Evolutionary conservation across 164 flowering plant species (phyloP).

Genomic region (Stephania cephalantha): DNA sequence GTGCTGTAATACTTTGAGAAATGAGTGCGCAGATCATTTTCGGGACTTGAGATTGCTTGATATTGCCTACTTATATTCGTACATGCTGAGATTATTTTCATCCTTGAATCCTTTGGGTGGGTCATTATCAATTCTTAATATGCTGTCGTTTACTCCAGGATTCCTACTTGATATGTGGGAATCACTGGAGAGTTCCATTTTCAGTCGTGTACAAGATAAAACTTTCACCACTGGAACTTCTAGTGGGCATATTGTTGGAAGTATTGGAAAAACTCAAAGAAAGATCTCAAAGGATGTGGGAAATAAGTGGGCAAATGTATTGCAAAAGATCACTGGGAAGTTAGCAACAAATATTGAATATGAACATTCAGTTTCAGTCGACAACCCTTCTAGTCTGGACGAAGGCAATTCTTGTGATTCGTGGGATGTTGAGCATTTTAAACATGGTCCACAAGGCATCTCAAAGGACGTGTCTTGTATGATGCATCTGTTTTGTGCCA

Average conservation of each 20-base stretch:
- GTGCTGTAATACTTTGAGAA: conserved; percentile 9
- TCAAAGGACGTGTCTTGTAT: conserved; percentile 55
- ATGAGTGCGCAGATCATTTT: conserved; percentile 5
- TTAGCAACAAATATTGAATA: conserved; percentile 33
- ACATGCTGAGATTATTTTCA: conserved; percentile 69
- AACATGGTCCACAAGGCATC: conserved; percentile 59
- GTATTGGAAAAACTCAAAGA: conserved; percentile 39
- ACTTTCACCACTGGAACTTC: conserved; percentile 19
- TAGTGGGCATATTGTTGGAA: conserved; percentile 20
- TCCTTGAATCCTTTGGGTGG: conserved; percentile 50
- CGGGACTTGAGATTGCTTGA: conserved; percentile 48
- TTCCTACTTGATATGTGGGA: conserved; percentile 62
- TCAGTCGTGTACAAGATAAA: conserved; percentile 23
- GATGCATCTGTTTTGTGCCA: conserved; percentile 82
- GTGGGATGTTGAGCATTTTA: conserved; percentile 75
- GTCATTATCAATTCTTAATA: conserved; percentile 72
- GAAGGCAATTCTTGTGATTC: conserved; percentile 32
- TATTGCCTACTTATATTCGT: conserved; percentile 60
- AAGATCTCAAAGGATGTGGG: conserved; percentile 41
- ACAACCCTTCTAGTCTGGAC: conserved; percentile 14
- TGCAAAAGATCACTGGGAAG: conserved; percentile 71
- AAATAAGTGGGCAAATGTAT: conserved; percentile 61
- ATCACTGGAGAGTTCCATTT: conserved; percentile 48
- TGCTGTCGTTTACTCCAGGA: conserved; percentile 89
- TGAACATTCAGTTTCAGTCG: conserved; percentile 16